Evolutionary conservation across 371 early-diverging fungal species (phyloP), one percentile per base, ranked within the genome.

Genomic region (Apophysomyces variabilis): DNA sequence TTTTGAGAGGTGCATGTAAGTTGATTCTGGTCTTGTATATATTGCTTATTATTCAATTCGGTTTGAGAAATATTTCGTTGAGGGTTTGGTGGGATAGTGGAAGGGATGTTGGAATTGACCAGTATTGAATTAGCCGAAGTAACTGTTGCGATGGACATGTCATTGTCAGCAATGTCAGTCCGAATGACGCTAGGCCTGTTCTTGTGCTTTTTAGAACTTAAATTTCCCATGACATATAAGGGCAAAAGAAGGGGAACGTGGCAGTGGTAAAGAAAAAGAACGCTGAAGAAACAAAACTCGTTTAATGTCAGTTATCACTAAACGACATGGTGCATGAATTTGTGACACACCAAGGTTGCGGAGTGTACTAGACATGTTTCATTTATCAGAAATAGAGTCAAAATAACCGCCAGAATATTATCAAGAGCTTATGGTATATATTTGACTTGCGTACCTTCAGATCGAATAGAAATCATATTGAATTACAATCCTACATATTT

Each of bases 111-210:
- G 1, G 73, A 66, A 64, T 69, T 77, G 32, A 83, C 71, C 50
- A 83, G 76, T 43, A 83, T 83, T 14, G 81, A 80, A 54, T 73
- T 78, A 1, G 80, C 64, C 7, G 84, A 83, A 8, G 80, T 79
- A 1, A 78, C 81, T 5, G 80, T 83, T 26, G 69, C 71, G 50
- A 71, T 75, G 21, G 77, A 71, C 14, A 67, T 64, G 36, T 83
- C 84, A 66, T 83, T 80, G 58, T 83, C 84, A 21, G 75, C 75
- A 43, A 79, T 39, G 43, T 82, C 79, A 35, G 67, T 62, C 7
- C 79, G 68, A 39, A 82, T 71, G 47, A 77, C 66, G 65, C 78
- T 82, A 4, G 79, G 82, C 54, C 78, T 62, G n/a, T 78, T 70
- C 64, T 82, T 82, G 57, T 73, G 70, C 65, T 73, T 82, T 46